Evolutionary conservation across 2,329 filamentous ascomycete species (phyloP).

Genomic region (Myotisia sp.): DNA sequence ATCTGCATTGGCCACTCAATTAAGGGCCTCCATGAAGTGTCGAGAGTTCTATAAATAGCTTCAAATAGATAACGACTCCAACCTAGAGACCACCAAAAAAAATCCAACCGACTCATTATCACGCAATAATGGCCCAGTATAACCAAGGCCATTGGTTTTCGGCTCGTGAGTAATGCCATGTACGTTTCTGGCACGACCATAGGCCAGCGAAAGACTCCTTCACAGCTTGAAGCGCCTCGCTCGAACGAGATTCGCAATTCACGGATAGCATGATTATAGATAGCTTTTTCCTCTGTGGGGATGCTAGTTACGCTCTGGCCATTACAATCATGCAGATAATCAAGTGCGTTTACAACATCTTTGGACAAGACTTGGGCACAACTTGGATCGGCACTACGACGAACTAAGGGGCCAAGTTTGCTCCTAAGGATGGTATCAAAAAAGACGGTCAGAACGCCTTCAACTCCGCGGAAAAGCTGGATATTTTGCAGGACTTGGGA

Average conservation of each 20-base stretch:
- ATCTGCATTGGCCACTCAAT: conserved; percentile 17
- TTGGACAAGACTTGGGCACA: conserved; percentile 12
- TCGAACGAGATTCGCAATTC: conserved; percentile 15
- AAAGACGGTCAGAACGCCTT: conserved; percentile 16
- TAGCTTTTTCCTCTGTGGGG: conserved; percentile 13
- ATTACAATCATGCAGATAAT: conserved; percentile 13
- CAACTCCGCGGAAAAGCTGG: conserved; percentile 19
- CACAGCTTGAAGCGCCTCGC: conserved; percentile 12
- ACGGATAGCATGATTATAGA: conserved; percentile 15
- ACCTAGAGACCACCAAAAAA: conserved; percentile 54
- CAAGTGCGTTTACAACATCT: conserved; percentile 13
- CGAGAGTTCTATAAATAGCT: conserved; percentile 33
- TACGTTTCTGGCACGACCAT: conserved; percentile 52
- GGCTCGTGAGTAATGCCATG: conserved; percentile 46
- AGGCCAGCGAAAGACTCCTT: conserved; percentile 42
- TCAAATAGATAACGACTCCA: conserved; percentile 54
- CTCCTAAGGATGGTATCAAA: conserved; percentile 15
- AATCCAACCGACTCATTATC: conserved; percentile 45
- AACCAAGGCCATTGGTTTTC: conserved; percentile 47
- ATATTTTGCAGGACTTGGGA: conserved; percentile 17
- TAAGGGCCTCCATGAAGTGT: conserved; percentile 13
- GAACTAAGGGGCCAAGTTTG: conserved; percentile 14
- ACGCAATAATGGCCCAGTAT: conserved; percentile 55
- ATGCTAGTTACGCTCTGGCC: conserved; percentile 12
- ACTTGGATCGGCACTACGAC: conserved; percentile 8